Evolutionary conservation across 2,329 filamentous ascomycete genomes (phyloP), one percentile per base, ranked within the genome.

Genomic region (Ophiocordyceps camponoti-rufipedis): DNA sequence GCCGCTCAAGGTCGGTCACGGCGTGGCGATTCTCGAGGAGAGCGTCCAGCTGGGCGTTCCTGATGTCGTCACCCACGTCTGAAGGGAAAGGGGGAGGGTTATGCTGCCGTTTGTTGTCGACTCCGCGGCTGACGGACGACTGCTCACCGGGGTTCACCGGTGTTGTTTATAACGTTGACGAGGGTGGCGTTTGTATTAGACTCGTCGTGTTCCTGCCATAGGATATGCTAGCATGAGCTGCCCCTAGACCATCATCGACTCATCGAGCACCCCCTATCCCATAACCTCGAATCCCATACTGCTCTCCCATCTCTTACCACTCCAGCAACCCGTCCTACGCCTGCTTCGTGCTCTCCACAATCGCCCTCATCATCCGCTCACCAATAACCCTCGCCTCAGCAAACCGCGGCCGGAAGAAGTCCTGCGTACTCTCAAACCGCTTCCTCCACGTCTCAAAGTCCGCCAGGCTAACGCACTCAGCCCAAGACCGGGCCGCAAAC

Each of bases 321-420:
- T 23, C 23, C 23, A 23, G 23, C 23, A 23, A 23, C 23, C 23
- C 23, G 23, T 23, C 23, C 16, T 19, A 39, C 9, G 35, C 16
- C 18, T 39, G 2, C 35, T 39, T 19, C 1, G 18, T 39, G 61
- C 85, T 89, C 65, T 89, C 84, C 53, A 95, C 65, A 55, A 98
- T 91, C 41, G 86, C 91, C 69, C 82, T 87, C 63, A 98, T 93
- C 91, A 98, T 98, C 60, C 88, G 82, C 59, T 95, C 94, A 3
- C 91, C 91, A 35, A 98, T 69, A 54, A 80, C 78, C 45, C 81
- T 85, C 6, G 91, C 91, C 58, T 93, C 88, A 1, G 78, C 76
- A 58, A 98, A 95, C 31, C 89, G 70, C 2, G 87, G 86, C 59
- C 87, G 79, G 62, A 98, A 98, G 68, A 94, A 98, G 51, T 70